These are phyloP conservation scores for Syzygium oleosum DNA, from an alignment of 345 rosid species.

Conservation along the genomic window DNA sequence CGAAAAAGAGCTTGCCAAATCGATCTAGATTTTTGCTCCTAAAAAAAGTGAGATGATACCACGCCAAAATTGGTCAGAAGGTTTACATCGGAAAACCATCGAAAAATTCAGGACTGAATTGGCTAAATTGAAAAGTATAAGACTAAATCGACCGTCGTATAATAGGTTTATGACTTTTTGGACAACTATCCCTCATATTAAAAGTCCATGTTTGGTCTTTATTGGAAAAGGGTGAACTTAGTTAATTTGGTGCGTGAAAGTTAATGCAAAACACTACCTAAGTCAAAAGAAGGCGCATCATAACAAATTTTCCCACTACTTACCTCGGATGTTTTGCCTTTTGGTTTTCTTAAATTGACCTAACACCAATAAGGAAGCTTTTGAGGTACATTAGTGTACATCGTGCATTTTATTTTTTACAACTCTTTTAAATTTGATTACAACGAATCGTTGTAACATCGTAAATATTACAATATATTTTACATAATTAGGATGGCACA, in stretches of 20 bases:
- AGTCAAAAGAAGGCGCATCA: not conserved
- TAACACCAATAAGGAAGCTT: not conserved
- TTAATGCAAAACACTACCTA: not conserved
- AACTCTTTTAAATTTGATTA: no score
- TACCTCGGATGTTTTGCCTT: not conserved
- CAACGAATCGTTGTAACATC: no score
- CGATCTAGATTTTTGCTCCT: not conserved
- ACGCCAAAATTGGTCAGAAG: accelerated
- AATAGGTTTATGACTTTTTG: not conserved
- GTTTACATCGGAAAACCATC: not conserved
- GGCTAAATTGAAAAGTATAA: accelerated
- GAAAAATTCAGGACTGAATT: accelerated
- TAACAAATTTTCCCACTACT: not conserved
- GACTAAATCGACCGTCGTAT: accelerated
- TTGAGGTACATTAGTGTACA: not conserved
- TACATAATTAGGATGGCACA: no score
- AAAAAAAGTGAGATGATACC: not conserved
- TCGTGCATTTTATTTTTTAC: no score
- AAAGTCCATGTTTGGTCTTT: not conserved
- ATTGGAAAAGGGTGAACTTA: not conserved
- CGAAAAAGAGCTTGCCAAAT: not conserved
- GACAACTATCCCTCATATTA: accelerated
- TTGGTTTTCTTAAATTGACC: not conserved
- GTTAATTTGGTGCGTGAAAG: not conserved
- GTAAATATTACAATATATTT: no score